Evolutionary conservation across 345 rosid genomes (phyloP).

Genomic region (Gossypium rotundifolium): DNA sequence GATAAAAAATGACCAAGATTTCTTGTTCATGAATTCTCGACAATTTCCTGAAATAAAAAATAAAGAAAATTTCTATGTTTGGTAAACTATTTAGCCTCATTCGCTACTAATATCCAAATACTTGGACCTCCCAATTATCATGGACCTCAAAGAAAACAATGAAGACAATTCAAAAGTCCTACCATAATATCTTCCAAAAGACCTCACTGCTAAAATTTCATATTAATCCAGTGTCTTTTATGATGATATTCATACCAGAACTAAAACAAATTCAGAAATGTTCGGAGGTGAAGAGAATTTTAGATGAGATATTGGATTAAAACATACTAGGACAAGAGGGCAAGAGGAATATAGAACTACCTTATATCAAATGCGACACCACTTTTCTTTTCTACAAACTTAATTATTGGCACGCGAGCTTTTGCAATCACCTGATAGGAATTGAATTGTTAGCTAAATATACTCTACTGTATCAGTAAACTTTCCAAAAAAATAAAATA

Average conservation of each 20-base stretch:
- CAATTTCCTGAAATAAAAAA: background rate
- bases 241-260: background rate
- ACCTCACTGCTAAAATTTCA: background rate
- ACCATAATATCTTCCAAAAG: background rate
- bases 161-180: background rate
- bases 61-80: background rate
- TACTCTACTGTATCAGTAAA: background rate
- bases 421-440: constrained; percentile 69
- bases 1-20: background rate
- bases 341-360: constrained; percentile 25
- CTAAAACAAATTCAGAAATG: background rate
- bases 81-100: background rate
- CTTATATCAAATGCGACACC: constrained; percentile 79
- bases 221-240: background rate
- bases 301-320: background rate
- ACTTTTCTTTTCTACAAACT: constrained; percentile 85
- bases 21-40: background rate
- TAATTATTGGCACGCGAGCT: constrained; percentile 93
- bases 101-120: background rate
- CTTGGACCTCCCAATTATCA: background rate
- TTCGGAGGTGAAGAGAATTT: background rate
- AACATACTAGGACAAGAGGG: background rate
- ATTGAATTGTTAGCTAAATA: background rate
- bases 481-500: constrained; percentile 16
- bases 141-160: background rate